Evolutionary conservation across 257 asterid species (phyloP).

Genomic region (Nicotiana tomentosiformis): DNA sequence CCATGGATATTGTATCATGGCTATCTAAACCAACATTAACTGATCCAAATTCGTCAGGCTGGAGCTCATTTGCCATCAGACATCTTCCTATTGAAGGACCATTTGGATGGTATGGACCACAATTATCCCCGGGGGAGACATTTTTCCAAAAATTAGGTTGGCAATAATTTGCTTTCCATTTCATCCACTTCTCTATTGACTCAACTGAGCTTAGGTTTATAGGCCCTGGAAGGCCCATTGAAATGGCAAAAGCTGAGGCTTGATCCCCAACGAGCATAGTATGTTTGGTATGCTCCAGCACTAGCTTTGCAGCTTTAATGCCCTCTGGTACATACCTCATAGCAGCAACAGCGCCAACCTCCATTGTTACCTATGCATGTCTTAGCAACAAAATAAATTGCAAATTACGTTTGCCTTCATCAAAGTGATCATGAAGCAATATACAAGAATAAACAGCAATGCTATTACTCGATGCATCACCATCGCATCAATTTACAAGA

Average conservation of each 20-base stretch:
- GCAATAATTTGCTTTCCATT: slow-evolving; percentile 68
- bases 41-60: slow-evolving; percentile 23
- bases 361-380: slow-evolving; percentile 89
- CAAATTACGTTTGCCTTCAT: background rate
- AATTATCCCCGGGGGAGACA: slow-evolving; percentile 52
- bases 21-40: slow-evolving; percentile 40
- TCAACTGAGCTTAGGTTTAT: slow-evolving; percentile 79
- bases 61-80: slow-evolving; percentile 17
- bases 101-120: slow-evolving; percentile 77
- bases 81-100: slow-evolving; percentile 19
- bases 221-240: slow-evolving; percentile 97
- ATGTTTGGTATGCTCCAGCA: slow-evolving; percentile 77
- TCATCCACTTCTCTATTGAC: slow-evolving; percentile 66
- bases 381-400: slow-evolving; percentile 39
- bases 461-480: slow-evolving; percentile 84
- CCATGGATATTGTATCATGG: slow-evolving; percentile 98
- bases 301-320: slow-evolving; percentile 78
- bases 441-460: slow-evolving; percentile 2
- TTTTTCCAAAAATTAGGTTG: slow-evolving; percentile 83
- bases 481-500: slow-evolving; percentile 67
- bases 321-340: slow-evolving; percentile 88
- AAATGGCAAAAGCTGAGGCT: slow-evolving; percentile 82
- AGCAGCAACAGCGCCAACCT: slow-evolving; percentile 97
- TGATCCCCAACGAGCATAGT: slow-evolving; percentile 95
- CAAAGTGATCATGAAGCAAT: background rate